A percentile compares a stretch with the other conserved stretches of the same genome.
These are phyloP conservation scores for Aspergillus aculeatinus DNA, from an alignment of 2,329 filamentous ascomycete species.

Conservation along the genomic window DNA sequence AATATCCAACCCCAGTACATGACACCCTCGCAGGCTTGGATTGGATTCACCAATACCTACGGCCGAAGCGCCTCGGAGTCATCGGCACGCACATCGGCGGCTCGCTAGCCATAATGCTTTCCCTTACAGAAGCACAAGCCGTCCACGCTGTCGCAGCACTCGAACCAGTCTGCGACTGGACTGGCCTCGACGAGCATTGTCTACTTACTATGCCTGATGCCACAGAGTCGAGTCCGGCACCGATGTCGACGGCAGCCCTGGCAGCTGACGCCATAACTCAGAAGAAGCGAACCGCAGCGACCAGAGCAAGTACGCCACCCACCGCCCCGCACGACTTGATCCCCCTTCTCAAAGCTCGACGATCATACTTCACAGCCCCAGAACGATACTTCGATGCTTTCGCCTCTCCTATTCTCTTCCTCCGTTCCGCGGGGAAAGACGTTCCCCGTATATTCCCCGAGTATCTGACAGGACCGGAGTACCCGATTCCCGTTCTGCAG, in stretches of 20 bases:
- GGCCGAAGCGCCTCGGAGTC: slow-evolving; percentile 30
- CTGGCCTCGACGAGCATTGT: slow-evolving; percentile 43
- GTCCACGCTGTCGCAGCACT: slow-evolving; percentile 35
- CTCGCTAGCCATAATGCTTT: slow-evolving; percentile 44
- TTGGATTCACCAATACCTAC: slow-evolving; percentile 36
- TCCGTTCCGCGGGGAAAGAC: slow-evolving; percentile 43
- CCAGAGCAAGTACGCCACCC: slow-evolving; percentile 15
- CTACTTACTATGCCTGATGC: slow-evolving; percentile 1
- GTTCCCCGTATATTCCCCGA: slow-evolving; percentile 35
- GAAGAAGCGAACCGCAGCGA: slow-evolving; percentile 8
- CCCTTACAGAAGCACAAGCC: slow-evolving; percentile 40
- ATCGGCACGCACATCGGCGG: slow-evolving; percentile 41
- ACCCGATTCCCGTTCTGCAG: slow-evolving; percentile 34
- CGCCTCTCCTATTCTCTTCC: slow-evolving; percentile 44
- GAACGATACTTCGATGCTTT: slow-evolving; percentile 46
- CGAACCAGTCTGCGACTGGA: slow-evolving; percentile 42
- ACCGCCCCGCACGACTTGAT: slow-evolving; percentile 33
- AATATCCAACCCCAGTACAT: slow-evolving; percentile 40
- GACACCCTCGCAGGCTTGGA: slow-evolving; percentile 42
- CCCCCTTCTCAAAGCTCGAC: slow-evolving; percentile 37
- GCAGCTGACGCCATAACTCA: neutral
- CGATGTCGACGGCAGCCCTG: neutral
- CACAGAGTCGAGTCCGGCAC: neutral
- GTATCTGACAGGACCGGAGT: slow-evolving; percentile 35
- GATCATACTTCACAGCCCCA: slow-evolving; percentile 36